These are phyloP conservation scores for Fusarium sp. DNA, from an alignment of 2,329 filamentous ascomycete species.

Conservation along the genomic window DNA sequence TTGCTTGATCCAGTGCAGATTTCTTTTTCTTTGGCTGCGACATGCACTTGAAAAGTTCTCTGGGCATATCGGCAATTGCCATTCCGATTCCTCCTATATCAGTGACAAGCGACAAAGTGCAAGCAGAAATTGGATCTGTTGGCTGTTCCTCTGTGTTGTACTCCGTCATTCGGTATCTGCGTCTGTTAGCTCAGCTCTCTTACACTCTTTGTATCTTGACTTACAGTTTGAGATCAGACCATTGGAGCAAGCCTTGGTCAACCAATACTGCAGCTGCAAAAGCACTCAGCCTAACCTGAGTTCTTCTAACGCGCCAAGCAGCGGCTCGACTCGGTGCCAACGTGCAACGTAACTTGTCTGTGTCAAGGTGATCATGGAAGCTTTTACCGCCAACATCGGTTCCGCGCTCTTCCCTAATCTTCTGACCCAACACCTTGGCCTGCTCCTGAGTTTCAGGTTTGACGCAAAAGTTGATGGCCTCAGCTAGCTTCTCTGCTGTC, in stretches of 20 bases:
- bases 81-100: slow-evolving; percentile 85
- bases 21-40: slow-evolving; percentile 36
- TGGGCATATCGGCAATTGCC: slow-evolving; percentile 80
- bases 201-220: slow-evolving; percentile 37
- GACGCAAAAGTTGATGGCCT: slow-evolving; percentile 70
- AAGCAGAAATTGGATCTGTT: slow-evolving; percentile 81
- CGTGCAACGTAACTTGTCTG: slow-evolving; percentile 75
- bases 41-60: slow-evolving; percentile 63
- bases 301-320: slow-evolving; percentile 79
- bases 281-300: slow-evolving; percentile 74
- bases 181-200: slow-evolving; percentile 9
- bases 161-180: slow-evolving; percentile 66
- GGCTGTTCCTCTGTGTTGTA: slow-evolving; percentile 84
- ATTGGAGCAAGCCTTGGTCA: slow-evolving; percentile 71
- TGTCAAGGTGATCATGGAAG: slow-evolving; percentile 77
- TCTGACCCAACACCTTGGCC: slow-evolving; percentile 67
- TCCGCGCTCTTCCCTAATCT: slow-evolving; percentile 75
- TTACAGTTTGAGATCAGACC: slow-evolving; percentile 79
- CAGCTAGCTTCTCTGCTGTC: slow-evolving; percentile 72
- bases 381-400: slow-evolving; percentile 71
- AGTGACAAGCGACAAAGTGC: slow-evolving; percentile 80
- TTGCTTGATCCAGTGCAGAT: not conserved
- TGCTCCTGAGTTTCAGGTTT: slow-evolving; percentile 68
- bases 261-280: slow-evolving; percentile 78
- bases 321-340: slow-evolving; percentile 75